phyloP scores from a whole-genome alignment of 768 basidiomycete species.

The Arthromyces matolae region DNA sequence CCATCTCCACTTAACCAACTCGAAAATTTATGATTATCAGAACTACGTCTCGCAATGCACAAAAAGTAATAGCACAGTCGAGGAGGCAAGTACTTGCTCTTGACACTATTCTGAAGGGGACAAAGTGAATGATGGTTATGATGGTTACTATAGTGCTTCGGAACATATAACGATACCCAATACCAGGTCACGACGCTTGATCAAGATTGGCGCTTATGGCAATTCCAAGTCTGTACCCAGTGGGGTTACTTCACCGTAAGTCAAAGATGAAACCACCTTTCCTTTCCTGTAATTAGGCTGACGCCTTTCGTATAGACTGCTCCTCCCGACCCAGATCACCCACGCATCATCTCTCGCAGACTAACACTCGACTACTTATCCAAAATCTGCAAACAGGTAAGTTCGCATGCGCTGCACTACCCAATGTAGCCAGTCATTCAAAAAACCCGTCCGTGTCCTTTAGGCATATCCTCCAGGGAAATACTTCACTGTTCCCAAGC shows the following conservation, averaged over 20 bases:
- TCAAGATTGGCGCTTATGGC: conserved; percentile 83
- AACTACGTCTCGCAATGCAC: conserved; percentile 58
- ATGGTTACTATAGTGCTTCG: conserved; percentile 65
- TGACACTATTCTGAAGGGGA: too few relatives aligned
- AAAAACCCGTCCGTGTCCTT: background rate
- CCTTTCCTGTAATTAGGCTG: background rate
- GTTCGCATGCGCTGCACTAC: too few relatives aligned
- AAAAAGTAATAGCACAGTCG: conserved; percentile 30
- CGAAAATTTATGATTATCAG: conserved; percentile 25
- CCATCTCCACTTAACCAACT: background rate
- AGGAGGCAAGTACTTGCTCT: conserved; percentile 36
- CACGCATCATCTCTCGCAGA: conserved; percentile 77
- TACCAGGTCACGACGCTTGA: conserved; percentile 60
- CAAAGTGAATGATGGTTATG: too few relatives aligned
- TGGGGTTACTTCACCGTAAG: conserved; percentile 92
- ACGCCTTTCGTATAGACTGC: conserved; percentile 49
- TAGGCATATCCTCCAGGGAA: conserved; percentile 79
- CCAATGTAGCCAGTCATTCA: background rate
- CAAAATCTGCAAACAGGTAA: conserved; percentile 67
- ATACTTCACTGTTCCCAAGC: conserved; percentile 61
- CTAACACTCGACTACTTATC: conserved; percentile 68
- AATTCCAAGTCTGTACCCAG: conserved; percentile 89
- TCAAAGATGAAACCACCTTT: conserved; percentile 1
- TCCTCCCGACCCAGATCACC: conserved; percentile 64
- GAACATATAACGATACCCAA: conserved; percentile 67